phyloP scores from a whole-genome alignment of 495 filamentous ascomycete species.

The Tuber umbilicatum region DNA sequence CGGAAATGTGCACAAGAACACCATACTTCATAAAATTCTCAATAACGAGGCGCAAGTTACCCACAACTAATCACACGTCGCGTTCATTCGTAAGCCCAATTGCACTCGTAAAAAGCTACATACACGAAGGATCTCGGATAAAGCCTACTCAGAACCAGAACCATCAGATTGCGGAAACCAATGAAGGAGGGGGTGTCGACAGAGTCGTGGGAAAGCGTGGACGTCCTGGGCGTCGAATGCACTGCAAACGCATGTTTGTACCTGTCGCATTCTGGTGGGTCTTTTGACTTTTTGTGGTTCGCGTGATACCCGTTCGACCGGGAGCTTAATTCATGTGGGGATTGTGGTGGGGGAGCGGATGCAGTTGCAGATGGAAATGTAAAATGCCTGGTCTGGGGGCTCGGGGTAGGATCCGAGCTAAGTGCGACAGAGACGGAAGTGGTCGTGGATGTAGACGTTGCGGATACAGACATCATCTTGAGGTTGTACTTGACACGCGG shows the following conservation, averaged over 20 bases:
- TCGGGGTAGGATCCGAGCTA: neutral
- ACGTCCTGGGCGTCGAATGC: constrained; percentile 63
- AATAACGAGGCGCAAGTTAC: constrained; percentile 86
- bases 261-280: constrained; percentile 43
- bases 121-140: neutral
- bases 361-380: constrained; percentile 3
- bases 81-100: constrained; percentile 24
- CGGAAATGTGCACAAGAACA: constrained; percentile 83
- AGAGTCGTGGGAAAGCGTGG: constrained; percentile 79
- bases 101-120: neutral
- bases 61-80: constrained; percentile 57
- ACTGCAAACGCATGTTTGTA: constrained; percentile 86
- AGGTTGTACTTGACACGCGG: neutral
- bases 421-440: constrained; percentile 8
- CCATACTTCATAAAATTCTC: constrained; percentile 93
- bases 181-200: constrained; percentile 70
- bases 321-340: neutral
- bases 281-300: neutral
- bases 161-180: constrained; percentile 93
- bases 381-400: constrained; percentile 1
- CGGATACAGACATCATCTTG: constrained; percentile 29
- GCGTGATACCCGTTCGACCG: neutral
- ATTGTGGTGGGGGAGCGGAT: neutral
- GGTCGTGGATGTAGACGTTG: constrained; percentile 28
- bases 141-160: constrained; percentile 71